A percentile compares a stretch with the other conserved stretches of the same genome.
These are phyloP conservation scores for Trypethelium eluteriae DNA, from an alignment of 495 filamentous ascomycete genomes.

Conservation along the genomic window DNA sequence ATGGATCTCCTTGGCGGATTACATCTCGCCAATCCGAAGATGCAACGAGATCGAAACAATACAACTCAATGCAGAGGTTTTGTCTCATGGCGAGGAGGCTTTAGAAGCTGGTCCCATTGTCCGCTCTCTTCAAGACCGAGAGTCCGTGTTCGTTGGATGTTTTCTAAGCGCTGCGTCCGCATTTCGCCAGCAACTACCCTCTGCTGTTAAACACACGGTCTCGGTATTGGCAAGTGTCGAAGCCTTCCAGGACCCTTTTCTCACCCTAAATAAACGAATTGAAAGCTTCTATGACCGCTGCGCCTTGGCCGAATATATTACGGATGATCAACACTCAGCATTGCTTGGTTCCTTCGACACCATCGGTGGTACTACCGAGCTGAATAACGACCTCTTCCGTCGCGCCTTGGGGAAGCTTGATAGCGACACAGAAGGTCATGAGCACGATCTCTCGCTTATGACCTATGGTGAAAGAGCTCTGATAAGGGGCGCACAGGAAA, in stretches of 20 bases:
- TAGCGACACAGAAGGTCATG: slow-evolving; percentile 33
- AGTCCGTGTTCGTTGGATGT: slow-evolving; percentile 3
- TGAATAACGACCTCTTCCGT: slow-evolving; percentile 48
- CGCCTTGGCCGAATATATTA: slow-evolving; percentile 63
- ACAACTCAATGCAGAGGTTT: slow-evolving; percentile 43
- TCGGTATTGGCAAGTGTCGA: slow-evolving; percentile 9
- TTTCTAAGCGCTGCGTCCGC: slow-evolving; percentile 1
- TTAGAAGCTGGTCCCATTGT: neutral
- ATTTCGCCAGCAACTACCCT: neutral
- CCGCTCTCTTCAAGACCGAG: neutral
- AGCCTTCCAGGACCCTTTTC: slow-evolving; percentile 14
- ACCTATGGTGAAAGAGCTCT: slow-evolving; percentile 59
- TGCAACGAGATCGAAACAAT: slow-evolving; percentile 72
- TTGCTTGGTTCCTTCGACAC: slow-evolving; percentile 38
- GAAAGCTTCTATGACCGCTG: slow-evolving; percentile 62
- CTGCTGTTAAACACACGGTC: neutral
- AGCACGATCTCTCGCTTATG: slow-evolving; percentile 41
- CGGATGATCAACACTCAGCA: slow-evolving; percentile 56
- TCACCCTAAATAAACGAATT: slow-evolving; percentile 48
- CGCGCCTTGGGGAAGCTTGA: slow-evolving; percentile 38
- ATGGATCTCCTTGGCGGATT: slow-evolving; percentile 75
- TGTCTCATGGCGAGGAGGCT: slow-evolving; percentile 4
- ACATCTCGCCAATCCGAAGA: slow-evolving; percentile 65
- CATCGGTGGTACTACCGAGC: slow-evolving; percentile 49
- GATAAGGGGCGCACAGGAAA: slow-evolving; percentile 70